phyloP scores from a whole-genome alignment of 306 rosid species.

The Castanea crenata region DNA sequence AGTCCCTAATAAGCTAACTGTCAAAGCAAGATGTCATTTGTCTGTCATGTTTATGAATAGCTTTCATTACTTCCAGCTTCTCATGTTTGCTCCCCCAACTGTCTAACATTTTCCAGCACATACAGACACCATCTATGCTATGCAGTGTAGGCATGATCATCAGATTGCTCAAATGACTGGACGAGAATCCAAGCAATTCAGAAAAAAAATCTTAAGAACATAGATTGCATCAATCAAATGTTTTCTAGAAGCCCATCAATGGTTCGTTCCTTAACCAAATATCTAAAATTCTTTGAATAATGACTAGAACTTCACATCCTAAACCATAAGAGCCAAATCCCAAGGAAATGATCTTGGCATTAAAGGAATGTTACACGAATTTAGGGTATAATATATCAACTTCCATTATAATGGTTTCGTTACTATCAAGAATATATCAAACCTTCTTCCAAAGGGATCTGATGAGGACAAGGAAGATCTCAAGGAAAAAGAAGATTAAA shows the following conservation, averaged over 20 bases:
- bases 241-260: background rate
- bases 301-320: background rate
- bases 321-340: background rate
- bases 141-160: background rate
- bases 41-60: background rate
- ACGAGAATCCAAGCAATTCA: background rate
- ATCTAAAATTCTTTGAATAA: background rate
- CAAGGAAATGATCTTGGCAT: background rate
- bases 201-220: background rate
- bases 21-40: background rate
- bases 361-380: background rate
- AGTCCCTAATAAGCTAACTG: background rate
- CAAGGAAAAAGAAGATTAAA: too few relatives aligned
- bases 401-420: background rate
- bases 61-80: background rate
- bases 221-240: background rate
- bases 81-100: too few relatives aligned
- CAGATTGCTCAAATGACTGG: background rate
- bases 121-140: background rate
- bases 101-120: background rate
- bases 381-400: background rate
- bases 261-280: background rate
- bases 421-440: background rate
- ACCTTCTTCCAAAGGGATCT: background rate
- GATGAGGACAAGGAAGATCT: too few relatives aligned